phyloP scores from a whole-genome alignment of 768 basidiomycete species.

The Trametes punicea region DNA sequence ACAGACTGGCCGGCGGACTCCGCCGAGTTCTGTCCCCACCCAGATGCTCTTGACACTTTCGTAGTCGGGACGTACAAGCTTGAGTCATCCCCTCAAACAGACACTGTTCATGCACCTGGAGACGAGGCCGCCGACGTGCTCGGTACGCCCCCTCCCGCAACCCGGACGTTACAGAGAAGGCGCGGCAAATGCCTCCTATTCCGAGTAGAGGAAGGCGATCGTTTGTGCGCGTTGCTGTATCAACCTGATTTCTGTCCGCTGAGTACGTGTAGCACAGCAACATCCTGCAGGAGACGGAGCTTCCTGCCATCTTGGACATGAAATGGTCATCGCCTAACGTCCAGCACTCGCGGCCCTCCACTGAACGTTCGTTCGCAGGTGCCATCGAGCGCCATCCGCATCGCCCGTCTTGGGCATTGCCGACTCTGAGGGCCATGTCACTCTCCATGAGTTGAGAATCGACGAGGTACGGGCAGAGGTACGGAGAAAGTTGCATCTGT shows the following conservation, averaged over 20 bases:
- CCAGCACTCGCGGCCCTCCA: too few relatives aligned
- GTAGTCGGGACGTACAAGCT: conserved; percentile 93
- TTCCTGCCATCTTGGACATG: conserved; percentile 87
- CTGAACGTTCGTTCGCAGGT: conserved; percentile 53
- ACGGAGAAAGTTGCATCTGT: background rate
- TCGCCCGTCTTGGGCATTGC: conserved; percentile 66
- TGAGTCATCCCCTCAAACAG: conserved; percentile 32
- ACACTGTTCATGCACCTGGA: background rate
- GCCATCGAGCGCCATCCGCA: conserved; percentile 44
- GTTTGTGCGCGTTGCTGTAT: conserved; percentile 41
- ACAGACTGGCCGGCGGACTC: conserved; percentile 87
- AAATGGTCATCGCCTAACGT: too few relatives aligned
- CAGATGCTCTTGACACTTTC: conserved; percentile 56
- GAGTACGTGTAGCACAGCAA: conserved; percentile 35
- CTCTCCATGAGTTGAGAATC: conserved; percentile 54
- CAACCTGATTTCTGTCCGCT: too few relatives aligned
- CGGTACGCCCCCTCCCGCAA: background rate
- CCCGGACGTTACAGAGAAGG: conserved; percentile 38
- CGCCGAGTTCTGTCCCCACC: conserved; percentile 85
- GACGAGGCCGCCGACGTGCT: conserved; percentile 7
- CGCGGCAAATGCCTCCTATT: conserved; percentile 76
- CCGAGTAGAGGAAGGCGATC: conserved; percentile 36
- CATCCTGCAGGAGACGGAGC: conserved; percentile 62
- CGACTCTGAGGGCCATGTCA: conserved; percentile 80
- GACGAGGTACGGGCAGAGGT: conserved; percentile 39